Base-by-base conservation (phyloP, 192 early-diverging fungal species). In the Dissophora globulifera region DNA sequence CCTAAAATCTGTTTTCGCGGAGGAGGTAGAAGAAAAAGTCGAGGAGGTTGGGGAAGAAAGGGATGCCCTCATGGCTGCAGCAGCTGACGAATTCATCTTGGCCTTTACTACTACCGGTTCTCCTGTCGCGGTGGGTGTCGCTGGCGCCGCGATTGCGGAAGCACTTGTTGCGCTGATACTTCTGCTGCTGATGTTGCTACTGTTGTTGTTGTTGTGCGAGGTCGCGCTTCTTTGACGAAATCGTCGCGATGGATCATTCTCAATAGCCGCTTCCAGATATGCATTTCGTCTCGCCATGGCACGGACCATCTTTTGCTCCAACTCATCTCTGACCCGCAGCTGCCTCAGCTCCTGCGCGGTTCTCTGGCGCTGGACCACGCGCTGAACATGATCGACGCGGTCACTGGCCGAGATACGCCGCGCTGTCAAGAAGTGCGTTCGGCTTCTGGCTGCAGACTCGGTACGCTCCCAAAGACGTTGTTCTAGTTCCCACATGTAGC, bases 301-400 rank as follows among this genome's bases (percentile, higher is more conserved):
- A 26, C 49, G 38, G 27, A 66, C 23, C 72, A 76, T 76, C 52
- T 76, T 76, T 57, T 76, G 72, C 23, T 76, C 72, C 13, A 76
- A 46, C 20, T 76, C 50, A 46, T 76, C 62, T 31, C 72, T 62
- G 20, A 22, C 72, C 46, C 46, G 51, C 19, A 51, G 63, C 19
- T 62, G 72, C 19, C 64, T 47, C 30, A 51, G 43, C 47, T 76
- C 63, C n/a, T 67, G 72, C 38, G 58, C 63, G 17, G 58, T 48
- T 1, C 63, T 45, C 46, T 60, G 63, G 20, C 58, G 57, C 29
- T 62, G 58, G 0, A 76, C 72, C 23, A 76, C 72, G 26, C 51
- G 58, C 31, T 62, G 58, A 17, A 54, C 72, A 56, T 60, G 62
- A 35, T 62, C 63, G 12, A 67, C 50, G 15, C 63, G 40, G 12